phyloP scores from a whole-genome alignment of 305 asterid genomes.

The Solanum chacoense region DNA sequence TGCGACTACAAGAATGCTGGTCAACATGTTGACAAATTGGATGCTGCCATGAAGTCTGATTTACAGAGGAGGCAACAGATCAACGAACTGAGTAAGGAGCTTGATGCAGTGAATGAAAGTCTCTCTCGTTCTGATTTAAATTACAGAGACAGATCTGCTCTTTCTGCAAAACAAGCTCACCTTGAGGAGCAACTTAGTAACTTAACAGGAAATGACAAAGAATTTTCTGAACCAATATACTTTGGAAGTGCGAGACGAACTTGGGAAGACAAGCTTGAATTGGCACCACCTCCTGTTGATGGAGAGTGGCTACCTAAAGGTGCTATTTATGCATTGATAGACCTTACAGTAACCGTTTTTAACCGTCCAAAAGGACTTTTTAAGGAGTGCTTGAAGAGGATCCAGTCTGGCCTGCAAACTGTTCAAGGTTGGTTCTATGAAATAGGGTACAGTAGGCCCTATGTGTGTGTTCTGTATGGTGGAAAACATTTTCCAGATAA shows the following conservation, averaged over 20 bases:
- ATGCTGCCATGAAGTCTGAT: slow-evolving; percentile 80
- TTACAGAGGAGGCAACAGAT: slow-evolving; percentile 53
- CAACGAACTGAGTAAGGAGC: slow-evolving; percentile 60
- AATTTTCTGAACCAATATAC: slow-evolving; percentile 74
- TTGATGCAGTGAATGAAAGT: slow-evolving; percentile 47
- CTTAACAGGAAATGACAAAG: slow-evolving; percentile 42
- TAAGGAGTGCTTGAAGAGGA: slow-evolving; percentile 80
- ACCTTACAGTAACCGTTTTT: slow-evolving; percentile 81
- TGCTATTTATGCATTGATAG: slow-evolving; percentile 89
- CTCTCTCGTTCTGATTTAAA: slow-evolving; percentile 52
- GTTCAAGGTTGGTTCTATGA: slow-evolving; percentile 54
- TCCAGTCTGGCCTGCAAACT: slow-evolving; percentile 71
- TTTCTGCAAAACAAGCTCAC: slow-evolving; percentile 42
- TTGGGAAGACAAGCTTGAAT: slow-evolving; percentile 63
- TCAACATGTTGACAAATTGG: slow-evolving; percentile 75
- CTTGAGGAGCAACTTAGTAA: slow-evolving; percentile 60
- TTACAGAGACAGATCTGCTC: slow-evolving; percentile 63
- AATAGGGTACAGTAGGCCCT: background rate
- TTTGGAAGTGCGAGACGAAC: slow-evolving; percentile 85
- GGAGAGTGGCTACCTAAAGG: slow-evolving; percentile 99
- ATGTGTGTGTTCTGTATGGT: background rate
- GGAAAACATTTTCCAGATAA: background rate
- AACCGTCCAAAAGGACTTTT: slow-evolving; percentile 89
- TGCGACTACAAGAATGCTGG: slow-evolving; percentile 93
- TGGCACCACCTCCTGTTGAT: slow-evolving; percentile 97